Evolutionary conservation across 148 eudicot species (phyloP).

Genomic region (Rhododendron kiyosumense): DNA sequence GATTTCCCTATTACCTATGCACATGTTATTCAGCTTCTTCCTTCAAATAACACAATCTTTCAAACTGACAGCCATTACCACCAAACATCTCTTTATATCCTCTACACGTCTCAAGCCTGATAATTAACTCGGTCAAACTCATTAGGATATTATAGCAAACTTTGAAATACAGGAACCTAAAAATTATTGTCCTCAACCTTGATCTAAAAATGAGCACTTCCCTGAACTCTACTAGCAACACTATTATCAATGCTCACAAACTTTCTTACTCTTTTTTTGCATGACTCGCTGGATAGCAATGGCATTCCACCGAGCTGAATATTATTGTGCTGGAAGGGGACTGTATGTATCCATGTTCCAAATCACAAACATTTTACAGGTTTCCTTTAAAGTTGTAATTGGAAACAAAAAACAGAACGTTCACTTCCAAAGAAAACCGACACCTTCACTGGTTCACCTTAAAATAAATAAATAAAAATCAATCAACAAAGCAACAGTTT

Average conservation of each 20-base stretch:
- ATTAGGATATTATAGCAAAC: background rate
- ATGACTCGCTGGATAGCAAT: background rate
- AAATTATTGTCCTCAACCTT: too few relatives aligned
- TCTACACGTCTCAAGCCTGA: background rate
- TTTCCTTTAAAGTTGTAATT: background rate
- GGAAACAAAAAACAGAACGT: background rate
- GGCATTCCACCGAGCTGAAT: background rate
- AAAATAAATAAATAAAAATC: background rate
- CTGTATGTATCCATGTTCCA: background rate
- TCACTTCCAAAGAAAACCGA: background rate
- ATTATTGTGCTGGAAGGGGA: background rate
- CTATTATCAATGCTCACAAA: background rate
- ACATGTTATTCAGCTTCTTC: background rate
- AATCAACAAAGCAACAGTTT: background rate
- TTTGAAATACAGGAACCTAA: too few relatives aligned
- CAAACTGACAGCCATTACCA: background rate
- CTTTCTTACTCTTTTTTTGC: background rate
- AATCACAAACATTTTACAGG: background rate
- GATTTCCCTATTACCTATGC: background rate
- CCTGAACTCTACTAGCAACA: background rate
- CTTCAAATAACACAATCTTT: background rate
- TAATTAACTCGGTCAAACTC: background rate
- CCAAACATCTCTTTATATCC: background rate
- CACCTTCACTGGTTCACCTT: background rate
- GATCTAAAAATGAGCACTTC: background rate